Base-by-base conservation (phyloP, 2,329 filamentous ascomycete species). In the Colletotrichum sojae region DNA sequence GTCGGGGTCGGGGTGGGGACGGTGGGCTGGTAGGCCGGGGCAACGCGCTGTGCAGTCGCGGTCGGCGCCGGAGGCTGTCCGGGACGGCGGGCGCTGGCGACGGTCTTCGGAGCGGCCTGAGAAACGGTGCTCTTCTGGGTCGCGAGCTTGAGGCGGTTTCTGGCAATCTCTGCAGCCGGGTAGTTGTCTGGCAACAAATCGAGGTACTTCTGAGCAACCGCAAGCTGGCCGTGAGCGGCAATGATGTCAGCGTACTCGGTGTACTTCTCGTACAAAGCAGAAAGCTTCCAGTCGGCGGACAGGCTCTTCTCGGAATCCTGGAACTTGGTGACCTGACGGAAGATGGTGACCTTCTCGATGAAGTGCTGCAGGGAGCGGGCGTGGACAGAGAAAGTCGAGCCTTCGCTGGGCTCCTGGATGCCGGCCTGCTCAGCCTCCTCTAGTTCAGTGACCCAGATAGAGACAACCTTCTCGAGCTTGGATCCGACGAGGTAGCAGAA, bases 281-380 rank as follows among this genome's bases (percentile, higher is more conserved):
- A 88, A 69, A 99, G 89, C 83, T 97, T 98, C 95, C 95, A 99
- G 74, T 91, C 93, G 1, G 91, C 90, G 10, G 88, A 85, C 73
- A 93, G 88, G 54, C 83, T 82, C 72, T 89, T 89, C 76, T 98
- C 94, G 9, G 83, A 81, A 78, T 99, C 96, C 75, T 92, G 84
- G 84, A 98, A 99, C 76, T 95, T 94, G 71, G 94, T 95, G 51
- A 98, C 95, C 73, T 96, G 89, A 63, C 96, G 92, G 90, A 99
- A 99, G 62, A 99, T 89, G 0, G 95, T 97, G 54, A 99, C 96
- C 85, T 99, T 99, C 83, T 99, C 96, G 71, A 99, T 97, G 77
- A 99, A 95, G 73, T 93, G 91, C 80, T 98, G 96, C 51, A 99
- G 84, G 54, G 92, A 92, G 71, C 91, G 90, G 63, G 95, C 94